These are phyloP conservation scores for Colletotrichum sp. DNA, from an alignment of 2,329 filamentous ascomycete species.

Conservation along the genomic window DNA sequence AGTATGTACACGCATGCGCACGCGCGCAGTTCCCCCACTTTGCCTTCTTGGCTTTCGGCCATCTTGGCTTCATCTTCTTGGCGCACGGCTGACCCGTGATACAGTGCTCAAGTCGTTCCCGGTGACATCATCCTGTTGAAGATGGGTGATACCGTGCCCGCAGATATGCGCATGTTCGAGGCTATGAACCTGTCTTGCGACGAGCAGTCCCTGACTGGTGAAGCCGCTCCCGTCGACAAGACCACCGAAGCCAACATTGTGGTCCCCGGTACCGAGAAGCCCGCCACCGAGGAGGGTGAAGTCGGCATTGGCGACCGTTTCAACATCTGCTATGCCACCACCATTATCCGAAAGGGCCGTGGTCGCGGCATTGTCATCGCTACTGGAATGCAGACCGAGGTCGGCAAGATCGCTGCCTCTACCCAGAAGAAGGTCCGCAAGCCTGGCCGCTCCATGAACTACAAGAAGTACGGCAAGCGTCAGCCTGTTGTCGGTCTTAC, in stretches of 20 bases:
- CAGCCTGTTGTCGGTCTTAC: slow-evolving; percentile 51
- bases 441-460: slow-evolving; percentile 58
- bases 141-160: slow-evolving; percentile 77
- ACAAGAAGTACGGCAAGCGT: slow-evolving; percentile 56
- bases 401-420: slow-evolving; percentile 71
- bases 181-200: slow-evolving; percentile 82
- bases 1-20: slow-evolving; percentile 44
- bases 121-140: slow-evolving; percentile 72
- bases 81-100: slow-evolving; percentile 18
- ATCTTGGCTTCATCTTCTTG: slow-evolving; percentile 15
- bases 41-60: background rate
- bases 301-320: slow-evolving; percentile 73
- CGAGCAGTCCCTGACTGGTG: slow-evolving; percentile 78
- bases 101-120: slow-evolving; percentile 67
- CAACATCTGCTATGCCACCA: slow-evolving; percentile 79
- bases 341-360: slow-evolving; percentile 74
- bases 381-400: slow-evolving; percentile 75
- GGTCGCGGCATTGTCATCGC: slow-evolving; percentile 74
- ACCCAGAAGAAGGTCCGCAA: slow-evolving; percentile 58
- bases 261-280: slow-evolving; percentile 49
- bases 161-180: slow-evolving; percentile 73
- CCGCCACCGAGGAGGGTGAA: slow-evolving; percentile 48
- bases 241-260: slow-evolving; percentile 54
- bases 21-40: background rate
- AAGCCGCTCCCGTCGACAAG: slow-evolving; percentile 76